Base-by-base conservation (phyloP, 2,329 filamentous ascomycete species). In the Sporothrix protearum region DNA sequence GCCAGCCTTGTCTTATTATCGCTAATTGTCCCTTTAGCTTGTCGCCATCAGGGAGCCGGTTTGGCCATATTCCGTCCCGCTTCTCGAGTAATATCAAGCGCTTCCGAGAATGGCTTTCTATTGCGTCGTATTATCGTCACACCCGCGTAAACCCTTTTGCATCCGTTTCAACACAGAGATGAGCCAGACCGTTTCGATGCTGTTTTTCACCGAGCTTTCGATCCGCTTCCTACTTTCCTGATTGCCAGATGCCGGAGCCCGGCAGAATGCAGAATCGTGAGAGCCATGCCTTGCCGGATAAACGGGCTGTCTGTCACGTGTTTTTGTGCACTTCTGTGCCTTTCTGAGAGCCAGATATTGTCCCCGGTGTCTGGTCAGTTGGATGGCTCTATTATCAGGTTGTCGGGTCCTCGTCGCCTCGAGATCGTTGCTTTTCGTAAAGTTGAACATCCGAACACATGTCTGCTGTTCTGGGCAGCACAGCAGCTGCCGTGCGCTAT, bases 271-370 rank as follows among this genome's bases (percentile, higher is more conserved):
- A 57, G 49, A 45, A 25, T 45, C 33, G 33, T 36, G 30, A 57
- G n/a, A 39, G 67, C 55, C 33, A 57, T 25, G 49, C 67, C 28
- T 69, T 57, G 49, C n/a, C 67, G 67, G 67, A 51, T 69, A 59
- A 69, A 69, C 45, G 59, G 59, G 2, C 53, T 22, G 59, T 22
- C n/a, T 19, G 36, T 45, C 59, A 42, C 33, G 36, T 45, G n/a
- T 45, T 42, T 47, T 55, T 14, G 16, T 47, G 14, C 19, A 2
- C 45, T 4, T 16, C 45, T 53, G 22, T 42, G 19, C 19, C 6
- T 12, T 3, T 42, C 14, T 12, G 14, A 47, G 19, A 19, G 12
- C 19, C 14, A 19, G 14, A 47, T 16, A 14, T 2, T 3, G 6
- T 53, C n/a, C 3, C n/a, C 16, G 4, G 36, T 16, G 25, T 64